Percentiles rank a stretch among this genome's conserved stretches.
phyloP scores from a whole-genome alignment of 345 rosid species.

The Litchi chinensis region DNA sequence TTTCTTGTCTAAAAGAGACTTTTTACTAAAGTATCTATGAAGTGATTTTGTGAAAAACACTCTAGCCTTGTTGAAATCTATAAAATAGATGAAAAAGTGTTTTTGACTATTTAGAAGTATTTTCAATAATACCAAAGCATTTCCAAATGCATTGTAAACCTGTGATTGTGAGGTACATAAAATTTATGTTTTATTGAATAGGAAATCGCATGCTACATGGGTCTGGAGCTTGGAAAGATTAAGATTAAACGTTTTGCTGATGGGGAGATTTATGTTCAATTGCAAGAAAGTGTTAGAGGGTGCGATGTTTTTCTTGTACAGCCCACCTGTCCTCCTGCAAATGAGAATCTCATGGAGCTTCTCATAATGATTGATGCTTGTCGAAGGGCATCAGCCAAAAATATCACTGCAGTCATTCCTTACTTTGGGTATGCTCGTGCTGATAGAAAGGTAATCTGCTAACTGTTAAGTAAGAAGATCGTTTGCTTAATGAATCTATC shows the following conservation, averaged over 20 bases:
- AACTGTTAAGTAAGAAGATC: not conserved
- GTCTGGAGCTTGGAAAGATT: constrained; percentile 88
- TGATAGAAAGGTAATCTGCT: constrained; percentile 75
- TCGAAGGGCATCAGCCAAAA: constrained; percentile 92
- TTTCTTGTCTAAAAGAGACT: too few relatives aligned
- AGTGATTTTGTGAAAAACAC: too few relatives aligned
- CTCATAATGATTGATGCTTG: constrained; percentile 96
- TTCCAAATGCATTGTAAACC: not conserved
- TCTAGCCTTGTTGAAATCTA: too few relatives aligned
- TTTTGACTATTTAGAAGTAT: not conserved
- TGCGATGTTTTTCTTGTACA: constrained; percentile 96
- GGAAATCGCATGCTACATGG: constrained; percentile 97
- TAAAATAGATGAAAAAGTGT: too few relatives aligned
- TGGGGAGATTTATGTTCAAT: constrained; percentile 95
- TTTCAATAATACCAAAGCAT: not conserved
- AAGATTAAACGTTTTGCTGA: constrained; percentile 93
- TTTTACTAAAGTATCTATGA: too few relatives aligned
- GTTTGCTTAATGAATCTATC: not conserved
- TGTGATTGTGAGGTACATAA: not conserved
- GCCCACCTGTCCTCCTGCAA: constrained; percentile 97
- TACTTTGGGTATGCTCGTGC: constrained; percentile 99
- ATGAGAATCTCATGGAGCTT: constrained; percentile 98
- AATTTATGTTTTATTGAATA: constrained; percentile 19
- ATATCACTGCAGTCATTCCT: constrained; percentile 91
- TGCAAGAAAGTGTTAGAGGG: constrained; percentile 98